phyloP scores from a whole-genome alignment of 2,329 filamentous ascomycete species.

The Fusarium virguliforme region DNA sequence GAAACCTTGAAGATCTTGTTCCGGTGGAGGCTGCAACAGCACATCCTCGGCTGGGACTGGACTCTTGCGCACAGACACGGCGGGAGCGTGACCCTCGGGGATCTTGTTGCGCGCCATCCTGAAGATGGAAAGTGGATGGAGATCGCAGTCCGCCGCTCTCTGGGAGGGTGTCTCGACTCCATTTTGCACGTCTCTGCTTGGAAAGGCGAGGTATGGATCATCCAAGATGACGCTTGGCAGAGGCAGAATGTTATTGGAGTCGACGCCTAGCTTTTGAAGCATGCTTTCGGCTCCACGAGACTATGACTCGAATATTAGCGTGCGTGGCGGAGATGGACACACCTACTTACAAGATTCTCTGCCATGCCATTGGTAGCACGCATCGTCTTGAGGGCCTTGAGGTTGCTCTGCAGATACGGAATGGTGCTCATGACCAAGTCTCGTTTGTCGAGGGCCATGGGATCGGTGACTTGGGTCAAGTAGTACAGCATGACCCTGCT shows the following conservation, averaged over 20 bases:
- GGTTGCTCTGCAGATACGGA: slow-evolving; percentile 34
- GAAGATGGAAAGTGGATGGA: slow-evolving; percentile 33
- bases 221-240: slow-evolving; percentile 33
- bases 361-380: slow-evolving; percentile 31
- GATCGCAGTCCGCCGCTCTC: slow-evolving; percentile 27
- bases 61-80: neutral
- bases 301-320: slow-evolving; percentile 11
- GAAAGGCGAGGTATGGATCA: slow-evolving; percentile 24
- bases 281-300: slow-evolving; percentile 30
- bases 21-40: neutral
- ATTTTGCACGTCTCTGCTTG: slow-evolving; percentile 10
- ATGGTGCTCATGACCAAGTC: slow-evolving; percentile 34
- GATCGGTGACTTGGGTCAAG: slow-evolving; percentile 25
- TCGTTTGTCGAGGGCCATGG: slow-evolving; percentile 16
- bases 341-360: slow-evolving; percentile 28
- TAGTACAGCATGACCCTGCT: slow-evolving; percentile 41
- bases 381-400: slow-evolving; percentile 34
- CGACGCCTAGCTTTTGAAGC: slow-evolving; percentile 32
- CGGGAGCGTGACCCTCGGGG: slow-evolving; percentile 26
- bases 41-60: neutral
- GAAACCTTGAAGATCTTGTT: slow-evolving; percentile 8
- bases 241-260: slow-evolving; percentile 24
- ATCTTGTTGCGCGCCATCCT: slow-evolving; percentile 31
- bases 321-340: neutral
- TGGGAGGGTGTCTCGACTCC: slow-evolving; percentile 3